Percentiles rank a stretch among this genome's conserved stretches.
These are phyloP conservation scores for Xylaria polymorpha DNA, from an alignment of 2,329 filamentous ascomycete genomes.

Conservation along the genomic window DNA sequence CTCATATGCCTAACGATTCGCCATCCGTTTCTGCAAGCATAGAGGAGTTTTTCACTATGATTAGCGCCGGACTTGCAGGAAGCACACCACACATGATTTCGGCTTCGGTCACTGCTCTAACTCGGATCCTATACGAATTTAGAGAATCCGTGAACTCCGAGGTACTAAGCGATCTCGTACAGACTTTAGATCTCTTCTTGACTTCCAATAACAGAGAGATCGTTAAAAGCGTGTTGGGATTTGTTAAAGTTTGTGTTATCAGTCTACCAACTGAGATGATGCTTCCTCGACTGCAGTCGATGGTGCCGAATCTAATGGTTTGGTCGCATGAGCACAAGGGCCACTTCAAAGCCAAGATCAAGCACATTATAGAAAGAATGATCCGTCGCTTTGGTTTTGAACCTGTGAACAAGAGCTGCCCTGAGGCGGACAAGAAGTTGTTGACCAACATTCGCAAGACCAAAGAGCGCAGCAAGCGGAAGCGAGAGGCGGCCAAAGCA, in stretches of 20 bases:
- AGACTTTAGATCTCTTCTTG: conserved; percentile 95
- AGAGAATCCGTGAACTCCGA: conserved; percentile 74
- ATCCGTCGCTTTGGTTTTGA: conserved; percentile 90
- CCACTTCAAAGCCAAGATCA: conserved; percentile 95
- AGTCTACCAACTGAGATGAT: conserved; percentile 83
- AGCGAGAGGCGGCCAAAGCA: conserved; percentile 76
- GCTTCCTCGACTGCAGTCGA: conserved; percentile 76
- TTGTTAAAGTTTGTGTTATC: conserved; percentile 95
- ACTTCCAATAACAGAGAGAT: conserved; percentile 98
- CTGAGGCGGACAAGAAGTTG: conserved; percentile 88
- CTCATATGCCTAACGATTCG: conserved; percentile 85
- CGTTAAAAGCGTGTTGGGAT: conserved; percentile 91
- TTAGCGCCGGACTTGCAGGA: conserved; percentile 92
- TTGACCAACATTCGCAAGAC: conserved; percentile 96
- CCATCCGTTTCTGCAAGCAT: conserved; percentile 82
- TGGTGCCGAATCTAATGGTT: conserved; percentile 90
- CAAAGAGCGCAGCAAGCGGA: conserved; percentile 88
- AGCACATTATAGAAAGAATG: conserved; percentile 96
- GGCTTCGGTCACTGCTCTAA: conserved; percentile 93
- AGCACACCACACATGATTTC: conserved; percentile 97
- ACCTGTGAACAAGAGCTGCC: conserved; percentile 80
- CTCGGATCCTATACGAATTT: conserved; percentile 94
- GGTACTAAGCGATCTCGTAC: conserved; percentile 84
- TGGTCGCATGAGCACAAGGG: conserved; percentile 99
- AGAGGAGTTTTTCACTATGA: conserved; percentile 98